Percentiles rank a stretch among this genome's conserved stretches.
Evolutionary conservation across 2,329 filamentous ascomycete species (phyloP).

Genomic region (Lachnellula suecica): DNA sequence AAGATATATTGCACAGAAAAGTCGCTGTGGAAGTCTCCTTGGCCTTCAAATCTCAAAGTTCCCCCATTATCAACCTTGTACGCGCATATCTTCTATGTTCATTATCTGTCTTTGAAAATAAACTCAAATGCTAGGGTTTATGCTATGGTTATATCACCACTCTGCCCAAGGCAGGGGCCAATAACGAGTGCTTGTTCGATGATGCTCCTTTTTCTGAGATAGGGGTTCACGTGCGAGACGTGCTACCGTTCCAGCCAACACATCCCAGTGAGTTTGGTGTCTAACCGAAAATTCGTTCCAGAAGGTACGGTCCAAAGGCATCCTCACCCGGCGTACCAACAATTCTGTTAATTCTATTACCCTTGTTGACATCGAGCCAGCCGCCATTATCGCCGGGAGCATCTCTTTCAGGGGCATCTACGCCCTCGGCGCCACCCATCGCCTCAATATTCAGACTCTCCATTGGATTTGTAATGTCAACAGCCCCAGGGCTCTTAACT

Average conservation of each 20-base stretch:
- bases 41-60: no score
- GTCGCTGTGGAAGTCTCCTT: no score
- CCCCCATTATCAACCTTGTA: no score
- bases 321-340: conserved; percentile 67
- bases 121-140: no score
- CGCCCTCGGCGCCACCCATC: conserved; percentile 41
- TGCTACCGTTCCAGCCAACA: background rate
- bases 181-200: no score
- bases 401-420: conserved; percentile 48
- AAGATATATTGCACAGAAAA: no score
- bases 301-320: conserved; percentile 62
- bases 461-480: conserved; percentile 36
- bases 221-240: background rate
- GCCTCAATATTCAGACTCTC: conserved; percentile 34
- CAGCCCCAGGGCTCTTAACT: conserved; percentile 32
- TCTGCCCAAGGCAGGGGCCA: no score
- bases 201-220: background rate
- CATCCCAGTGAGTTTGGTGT: background rate
- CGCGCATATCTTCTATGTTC: no score
- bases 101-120: no score
- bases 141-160: no score
- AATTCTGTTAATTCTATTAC: conserved; percentile 80
- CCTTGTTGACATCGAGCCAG: conserved; percentile 73
- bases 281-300: conserved; percentile 53
- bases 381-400: conserved; percentile 69